phyloP scores from a whole-genome alignment of 2,329 filamentous ascomycete species.

The Fusarium nygamai region DNA sequence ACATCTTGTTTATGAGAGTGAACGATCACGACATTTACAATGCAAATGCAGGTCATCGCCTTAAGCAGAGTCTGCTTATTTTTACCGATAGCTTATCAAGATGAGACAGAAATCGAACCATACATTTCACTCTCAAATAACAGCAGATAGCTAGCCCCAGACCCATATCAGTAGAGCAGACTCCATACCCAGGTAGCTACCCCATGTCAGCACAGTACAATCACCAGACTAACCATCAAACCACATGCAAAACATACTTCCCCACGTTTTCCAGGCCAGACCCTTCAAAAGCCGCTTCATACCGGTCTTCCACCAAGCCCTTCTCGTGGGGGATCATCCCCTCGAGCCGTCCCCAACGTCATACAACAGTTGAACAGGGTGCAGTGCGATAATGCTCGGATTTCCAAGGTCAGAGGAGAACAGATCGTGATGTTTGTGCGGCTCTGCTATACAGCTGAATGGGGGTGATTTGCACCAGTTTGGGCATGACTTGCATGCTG shows the following conservation, averaged over 20 bases:
- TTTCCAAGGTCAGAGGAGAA: background rate
- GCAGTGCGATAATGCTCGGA: background rate
- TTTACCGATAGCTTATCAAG: background rate
- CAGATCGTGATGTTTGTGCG: background rate
- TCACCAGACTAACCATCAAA: conserved; percentile 2
- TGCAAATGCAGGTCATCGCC: background rate
- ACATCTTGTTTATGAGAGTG: background rate
- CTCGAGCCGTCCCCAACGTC: conserved; percentile 1
- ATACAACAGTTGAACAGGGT: background rate
- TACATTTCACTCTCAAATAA: background rate
- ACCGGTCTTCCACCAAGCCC: conserved; percentile 6
- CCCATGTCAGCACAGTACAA: conserved; percentile 6
- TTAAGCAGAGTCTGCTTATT: background rate
- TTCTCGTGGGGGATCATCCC: conserved; percentile 26
- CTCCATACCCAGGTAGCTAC: background rate
- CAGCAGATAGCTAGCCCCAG: background rate
- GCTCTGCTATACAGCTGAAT: conserved; percentile 2
- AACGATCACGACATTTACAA: background rate
- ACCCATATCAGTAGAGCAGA: background rate
- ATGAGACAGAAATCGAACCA: background rate
- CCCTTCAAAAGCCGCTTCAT: conserved; percentile 16
- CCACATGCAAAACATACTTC: conserved; percentile 27
- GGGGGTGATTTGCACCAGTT: background rate
- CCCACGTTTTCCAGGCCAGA: conserved; percentile 8
- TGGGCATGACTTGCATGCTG: conserved; percentile 9